phyloP scores from a whole-genome alignment of 352 stramenopile species.

The Lagenidium giganteum region DNA sequence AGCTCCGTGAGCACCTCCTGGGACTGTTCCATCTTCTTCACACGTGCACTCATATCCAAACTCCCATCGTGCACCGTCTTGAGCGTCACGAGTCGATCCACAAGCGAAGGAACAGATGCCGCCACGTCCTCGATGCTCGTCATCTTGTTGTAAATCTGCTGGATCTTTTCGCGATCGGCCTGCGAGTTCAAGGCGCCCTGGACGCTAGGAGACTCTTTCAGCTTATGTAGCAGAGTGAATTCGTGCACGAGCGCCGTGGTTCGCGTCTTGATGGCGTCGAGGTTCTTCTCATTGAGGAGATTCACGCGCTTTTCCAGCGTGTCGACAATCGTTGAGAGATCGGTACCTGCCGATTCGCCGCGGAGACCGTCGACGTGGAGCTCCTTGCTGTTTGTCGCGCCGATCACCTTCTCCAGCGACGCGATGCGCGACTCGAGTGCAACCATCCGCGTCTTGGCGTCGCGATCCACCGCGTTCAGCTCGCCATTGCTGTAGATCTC shows the following conservation, averaged over 20 bases:
- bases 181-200: constrained; percentile 50
- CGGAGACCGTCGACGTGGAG: constrained; percentile 39
- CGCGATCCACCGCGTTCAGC: constrained; percentile 58
- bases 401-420: constrained; percentile 53
- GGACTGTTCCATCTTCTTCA: constrained; percentile 60
- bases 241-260: constrained; percentile 74
- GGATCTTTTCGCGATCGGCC: constrained; percentile 59
- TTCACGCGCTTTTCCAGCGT: constrained; percentile 64
- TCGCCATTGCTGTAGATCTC: constrained; percentile 80
- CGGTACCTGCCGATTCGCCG: constrained; percentile 11
- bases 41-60: constrained; percentile 33
- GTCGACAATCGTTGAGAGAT: constrained; percentile 42
- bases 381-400: constrained; percentile 44
- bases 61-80: constrained; percentile 71
- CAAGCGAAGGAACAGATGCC: constrained; percentile 51
- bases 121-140: constrained; percentile 51
- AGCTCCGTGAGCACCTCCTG: constrained; percentile 49
- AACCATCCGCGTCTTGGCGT: constrained; percentile 54
- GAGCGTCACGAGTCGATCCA: constrained; percentile 69
- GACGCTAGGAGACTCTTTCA: constrained; percentile 64
- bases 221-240: constrained; percentile 70
- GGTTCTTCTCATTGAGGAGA: constrained; percentile 69
- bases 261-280: constrained; percentile 74
- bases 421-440: constrained; percentile 55
- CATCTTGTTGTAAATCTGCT: constrained; percentile 70